These are phyloP conservation scores for Cymodocea nodosa DNA, from an alignment of 116 monocot species.

Conservation along the genomic window DNA sequence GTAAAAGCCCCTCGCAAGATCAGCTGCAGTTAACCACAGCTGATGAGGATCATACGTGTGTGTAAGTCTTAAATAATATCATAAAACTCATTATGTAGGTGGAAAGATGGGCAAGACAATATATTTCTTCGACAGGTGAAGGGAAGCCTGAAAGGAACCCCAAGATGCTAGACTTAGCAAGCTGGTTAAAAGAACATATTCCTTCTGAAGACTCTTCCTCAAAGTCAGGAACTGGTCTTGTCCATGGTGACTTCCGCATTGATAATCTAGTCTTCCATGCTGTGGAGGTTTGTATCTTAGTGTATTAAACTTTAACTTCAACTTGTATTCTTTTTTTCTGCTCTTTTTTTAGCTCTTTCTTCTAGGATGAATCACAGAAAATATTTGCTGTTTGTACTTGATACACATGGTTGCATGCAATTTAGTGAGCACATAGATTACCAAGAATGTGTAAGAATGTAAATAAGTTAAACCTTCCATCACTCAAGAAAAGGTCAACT, in stretches of 20 bases:
- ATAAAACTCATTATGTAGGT: constrained; percentile 31
- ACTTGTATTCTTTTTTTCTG: background rate
- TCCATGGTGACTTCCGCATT: constrained; percentile 92
- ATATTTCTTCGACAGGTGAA: constrained; percentile 87
- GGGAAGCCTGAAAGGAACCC: constrained; percentile 58
- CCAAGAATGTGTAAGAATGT: too few relatives aligned
- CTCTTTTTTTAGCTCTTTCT: background rate
- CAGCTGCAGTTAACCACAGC: too few relatives aligned
- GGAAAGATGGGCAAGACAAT: constrained; percentile 82
- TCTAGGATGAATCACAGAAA: background rate
- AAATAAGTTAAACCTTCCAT: too few relatives aligned
- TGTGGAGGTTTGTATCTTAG: constrained; percentile 35
- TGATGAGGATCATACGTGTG: too few relatives aligned
- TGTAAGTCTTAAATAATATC: too few relatives aligned
- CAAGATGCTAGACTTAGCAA: constrained; percentile 75
- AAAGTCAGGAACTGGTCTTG: constrained; percentile 57
- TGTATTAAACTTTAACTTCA: background rate
- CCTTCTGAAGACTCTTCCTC: constrained; percentile 71
- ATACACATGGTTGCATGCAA: too few relatives aligned
- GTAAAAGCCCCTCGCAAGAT: too few relatives aligned
- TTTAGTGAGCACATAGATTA: too few relatives aligned
- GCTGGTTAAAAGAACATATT: constrained; percentile 68
- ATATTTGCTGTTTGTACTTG: too few relatives aligned
- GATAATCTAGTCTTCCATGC: constrained; percentile 98
- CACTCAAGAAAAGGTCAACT: too few relatives aligned